Base-by-base conservation (phyloP, 441 rosid species). In the Theobroma grandiflorum region DNA sequence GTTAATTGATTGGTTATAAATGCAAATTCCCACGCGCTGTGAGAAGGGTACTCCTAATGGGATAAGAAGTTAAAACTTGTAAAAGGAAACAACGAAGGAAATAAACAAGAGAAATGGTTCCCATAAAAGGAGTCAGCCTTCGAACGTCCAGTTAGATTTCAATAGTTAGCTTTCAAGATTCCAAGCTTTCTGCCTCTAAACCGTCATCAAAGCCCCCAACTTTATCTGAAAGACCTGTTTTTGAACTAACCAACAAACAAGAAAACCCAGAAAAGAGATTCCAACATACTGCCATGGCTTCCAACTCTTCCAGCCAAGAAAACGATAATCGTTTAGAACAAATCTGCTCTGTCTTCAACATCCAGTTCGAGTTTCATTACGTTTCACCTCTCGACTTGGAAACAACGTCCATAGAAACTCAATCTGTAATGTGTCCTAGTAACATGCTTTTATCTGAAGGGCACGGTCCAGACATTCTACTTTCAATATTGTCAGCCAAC, bases 401-500 rank as follows among this genome's bases (percentile, higher is more conserved):
- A 12, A 22, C 42, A 70, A 50, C 20, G 31, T 26, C 31, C 20
- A 10, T 52, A 5, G 45, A 76, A 11, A n/a, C 18, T 33, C 18
- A 8, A 49, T 64, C 72, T 8, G 3, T 76, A 37, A 9, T 31
- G 10, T 64, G 1, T 53, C 79, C 52, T 20, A 63, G 79, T 12
- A 47, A 37, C 45, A 11, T n/a, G 16, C 37, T 76, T 26, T 52
- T 76, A 35, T 76, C 72, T 8, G n/a, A 49, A 16, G 72, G 49
- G 0, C 14, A 33, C 12, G 79, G 79, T 20, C 79, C 72, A 6
- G 35, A 4, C 0, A 6, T 12, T 4, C 1, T 76, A 7, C 10
- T 6, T 35, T 10, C 63, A 2, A 4, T 80, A 26, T 26, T 26
- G 61, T 77, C 77, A 42, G 55, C 77, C 20, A 63, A 53, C 69